These are phyloP conservation scores for Aegilops tauschii DNA, from an alignment of 176 grass and related monocot species.

Conservation along the genomic window DNA sequence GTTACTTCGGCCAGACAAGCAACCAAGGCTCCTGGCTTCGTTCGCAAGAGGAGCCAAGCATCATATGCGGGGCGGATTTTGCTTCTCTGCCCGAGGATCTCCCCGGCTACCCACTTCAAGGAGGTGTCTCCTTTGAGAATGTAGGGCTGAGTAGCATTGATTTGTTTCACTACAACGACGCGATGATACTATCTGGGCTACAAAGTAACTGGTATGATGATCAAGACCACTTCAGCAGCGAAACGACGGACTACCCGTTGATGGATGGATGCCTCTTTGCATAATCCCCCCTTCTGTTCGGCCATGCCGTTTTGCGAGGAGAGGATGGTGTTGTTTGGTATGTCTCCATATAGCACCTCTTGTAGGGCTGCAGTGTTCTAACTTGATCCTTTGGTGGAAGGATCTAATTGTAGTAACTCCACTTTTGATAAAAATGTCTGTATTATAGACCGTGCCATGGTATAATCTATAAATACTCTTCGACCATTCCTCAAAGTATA, in stretches of 20 bases:
- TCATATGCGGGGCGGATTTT: conserved; percentile 46
- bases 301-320: conserved; percentile 22
- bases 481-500: conserved; percentile 11
- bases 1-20: conserved; percentile 39
- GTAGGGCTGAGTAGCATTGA: conserved; percentile 62
- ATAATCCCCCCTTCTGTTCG: not conserved
- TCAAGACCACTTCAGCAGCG: conserved; percentile 44
- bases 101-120: conserved; percentile 55
- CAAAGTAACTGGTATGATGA: conserved; percentile 86
- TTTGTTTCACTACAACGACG: conserved; percentile 61
- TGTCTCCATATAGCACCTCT: conserved; percentile 42
- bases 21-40: conserved; percentile 31
- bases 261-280: conserved; percentile 89
- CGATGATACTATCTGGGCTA: conserved; percentile 35
- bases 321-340: conserved; percentile 41
- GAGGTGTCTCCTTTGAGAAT: conserved; percentile 71
- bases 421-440: conserved; percentile 58
- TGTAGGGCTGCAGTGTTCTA: conserved; percentile 44
- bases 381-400: conserved; percentile 56
- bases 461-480: conserved; percentile 43
- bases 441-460: conserved; percentile 55
- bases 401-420: conserved; percentile 74
- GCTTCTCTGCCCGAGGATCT: conserved; percentile 60
- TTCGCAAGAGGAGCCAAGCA: conserved; percentile 42
- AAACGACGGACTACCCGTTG: conserved; percentile 48